Conservation (phyloP, 805 yeast species). For the Metschnikowia kunwiensis region DNA sequence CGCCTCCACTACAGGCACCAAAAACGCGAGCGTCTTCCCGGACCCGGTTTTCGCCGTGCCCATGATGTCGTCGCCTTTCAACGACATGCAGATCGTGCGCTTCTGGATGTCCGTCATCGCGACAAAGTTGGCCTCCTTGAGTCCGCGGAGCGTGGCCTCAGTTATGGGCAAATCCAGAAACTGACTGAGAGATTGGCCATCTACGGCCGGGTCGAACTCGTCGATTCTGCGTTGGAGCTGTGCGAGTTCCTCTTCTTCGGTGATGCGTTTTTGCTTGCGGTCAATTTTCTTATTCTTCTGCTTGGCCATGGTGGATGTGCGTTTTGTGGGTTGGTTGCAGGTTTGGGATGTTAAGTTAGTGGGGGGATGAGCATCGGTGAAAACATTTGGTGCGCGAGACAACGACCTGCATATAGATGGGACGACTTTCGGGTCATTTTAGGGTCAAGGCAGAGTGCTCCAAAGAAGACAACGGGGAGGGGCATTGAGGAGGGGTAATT, state of each 20-base stretch:
- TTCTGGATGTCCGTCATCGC: conserved; percentile 84
- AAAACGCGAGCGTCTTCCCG: conserved; percentile 85
- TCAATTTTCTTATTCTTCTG: conserved; percentile 18
- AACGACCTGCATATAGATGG: not conserved
- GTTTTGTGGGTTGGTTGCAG: not conserved
- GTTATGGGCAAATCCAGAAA: conserved; percentile 72
- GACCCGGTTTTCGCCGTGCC: conserved; percentile 91
- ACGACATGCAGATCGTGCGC: conserved; percentile 68
- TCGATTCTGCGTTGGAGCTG: conserved; percentile 50
- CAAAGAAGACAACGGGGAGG: too few relatives aligned
- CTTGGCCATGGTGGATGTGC: conserved; percentile 15
- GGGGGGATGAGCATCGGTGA: conserved; percentile 15
- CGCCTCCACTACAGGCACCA: conserved; percentile 75
- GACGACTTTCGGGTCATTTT: not conserved
- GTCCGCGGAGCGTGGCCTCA: conserved; percentile 60
- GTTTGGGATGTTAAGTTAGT: not conserved
- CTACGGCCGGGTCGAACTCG: conserved; percentile 43
- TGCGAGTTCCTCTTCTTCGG: conserved; percentile 35
- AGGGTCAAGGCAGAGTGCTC: too few relatives aligned
- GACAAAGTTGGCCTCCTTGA: conserved; percentile 74
- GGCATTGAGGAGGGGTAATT: too few relatives aligned
- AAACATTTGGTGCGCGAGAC: conserved; percentile 4
- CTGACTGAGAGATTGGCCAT: conserved; percentile 4
- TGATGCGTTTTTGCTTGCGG: conserved; percentile 23
- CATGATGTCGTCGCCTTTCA: conserved; percentile 75